Evolutionary conservation across 108 stramenopile species (phyloP).

Genomic region (Schizochytrium sp.): DNA sequence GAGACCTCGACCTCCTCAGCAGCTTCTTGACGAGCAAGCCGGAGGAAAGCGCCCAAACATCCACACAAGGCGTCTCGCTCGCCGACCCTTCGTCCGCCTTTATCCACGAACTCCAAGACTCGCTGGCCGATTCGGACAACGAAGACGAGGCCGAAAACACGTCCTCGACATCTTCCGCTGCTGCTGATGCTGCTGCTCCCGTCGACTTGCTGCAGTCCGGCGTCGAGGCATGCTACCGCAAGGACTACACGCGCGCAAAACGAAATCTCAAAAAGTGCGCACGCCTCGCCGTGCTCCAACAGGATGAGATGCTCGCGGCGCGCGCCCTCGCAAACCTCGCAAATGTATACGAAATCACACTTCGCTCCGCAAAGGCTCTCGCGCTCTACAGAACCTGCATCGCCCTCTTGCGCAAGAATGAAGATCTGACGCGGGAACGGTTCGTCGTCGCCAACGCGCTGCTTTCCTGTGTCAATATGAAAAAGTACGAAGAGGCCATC

Average conservation of each 20-base stretch:
- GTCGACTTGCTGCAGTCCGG: neutral
- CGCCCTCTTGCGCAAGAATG: neutral
- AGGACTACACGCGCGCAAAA: neutral
- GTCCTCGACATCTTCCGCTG: too few relatives aligned
- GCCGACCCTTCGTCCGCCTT: neutral
- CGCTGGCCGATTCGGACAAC: neutral
- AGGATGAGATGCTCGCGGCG: neutral
- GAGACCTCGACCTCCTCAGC: neutral
- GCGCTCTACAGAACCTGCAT: neutral
- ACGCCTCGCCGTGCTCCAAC: neutral
- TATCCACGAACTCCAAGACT: neutral
- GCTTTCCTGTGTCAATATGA: neutral
- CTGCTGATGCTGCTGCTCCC: too few relatives aligned
- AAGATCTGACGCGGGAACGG: neutral
- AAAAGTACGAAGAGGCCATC: conserved; percentile 4
- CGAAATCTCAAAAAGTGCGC: neutral
- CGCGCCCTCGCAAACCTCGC: neutral
- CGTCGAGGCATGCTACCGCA: neutral
- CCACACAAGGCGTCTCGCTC: neutral
- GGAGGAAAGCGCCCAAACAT: neutral
- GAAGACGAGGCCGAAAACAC: neutral
- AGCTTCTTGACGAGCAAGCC: too few relatives aligned
- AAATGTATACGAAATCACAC: neutral
- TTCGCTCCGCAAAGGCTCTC: neutral
- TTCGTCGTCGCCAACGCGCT: neutral